Conservation (phyloP, 192 early-diverging fungal species). For the Backusella psychrophila region DNA sequence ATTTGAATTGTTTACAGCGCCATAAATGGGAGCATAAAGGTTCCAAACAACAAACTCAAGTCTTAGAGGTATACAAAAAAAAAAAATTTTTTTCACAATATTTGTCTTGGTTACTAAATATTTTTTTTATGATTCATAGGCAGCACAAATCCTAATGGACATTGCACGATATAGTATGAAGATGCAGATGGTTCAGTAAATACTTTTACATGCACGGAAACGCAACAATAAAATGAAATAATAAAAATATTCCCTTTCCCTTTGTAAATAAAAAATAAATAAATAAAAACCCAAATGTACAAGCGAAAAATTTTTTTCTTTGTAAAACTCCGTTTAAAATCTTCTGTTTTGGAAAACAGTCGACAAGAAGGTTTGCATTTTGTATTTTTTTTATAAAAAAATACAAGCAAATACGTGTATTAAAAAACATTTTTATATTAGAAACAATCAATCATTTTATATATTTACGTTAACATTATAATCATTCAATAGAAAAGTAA, state of each 20-base stretch:
- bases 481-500: not conserved
- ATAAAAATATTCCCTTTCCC: not conserved
- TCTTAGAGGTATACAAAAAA: constrained; percentile 22
- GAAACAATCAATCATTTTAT: not conserved
- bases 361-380: not conserved
- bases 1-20: constrained; percentile 5
- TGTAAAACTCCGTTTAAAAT: not conserved
- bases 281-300: not conserved
- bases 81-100: not conserved
- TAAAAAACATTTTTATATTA: not conserved
- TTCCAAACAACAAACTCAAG: constrained; percentile 20
- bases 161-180: constrained; percentile 19
- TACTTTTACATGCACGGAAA: not conserved
- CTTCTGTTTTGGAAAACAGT: not conserved
- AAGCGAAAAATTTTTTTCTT: not conserved
- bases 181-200: constrained; percentile 17
- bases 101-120: not conserved
- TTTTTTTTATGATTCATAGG: constrained; percentile 8
- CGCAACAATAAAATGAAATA: not conserved
- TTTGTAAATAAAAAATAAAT: constrained; percentile 7
- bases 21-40: constrained; percentile 9
- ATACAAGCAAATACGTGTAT: not conserved
- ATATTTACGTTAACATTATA: not conserved
- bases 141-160: constrained; percentile 28
- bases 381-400: not conserved